Evolutionary conservation across 768 basidiomycete genomes (phyloP), one percentile per base, ranked within the genome.

Genomic region (Phlebiopsis flavidoalba): DNA sequence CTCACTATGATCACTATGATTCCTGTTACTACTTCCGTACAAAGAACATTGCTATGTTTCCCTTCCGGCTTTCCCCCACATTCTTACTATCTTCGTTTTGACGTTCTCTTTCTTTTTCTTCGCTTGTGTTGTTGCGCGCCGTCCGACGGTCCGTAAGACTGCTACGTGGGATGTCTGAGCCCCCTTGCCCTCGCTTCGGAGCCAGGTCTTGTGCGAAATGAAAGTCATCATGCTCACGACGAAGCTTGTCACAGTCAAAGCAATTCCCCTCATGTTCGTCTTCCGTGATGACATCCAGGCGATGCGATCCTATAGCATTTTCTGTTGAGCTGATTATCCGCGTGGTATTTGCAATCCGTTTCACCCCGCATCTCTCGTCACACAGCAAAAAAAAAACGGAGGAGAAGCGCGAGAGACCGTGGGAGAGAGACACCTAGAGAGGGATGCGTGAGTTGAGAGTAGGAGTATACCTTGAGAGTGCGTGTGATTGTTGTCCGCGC

Each of bases 171-270:
- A 54, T 61, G 10, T 53, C 58, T 56, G 48, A 52, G 40, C 60
- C 63, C 36, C 64, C 67, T 51, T 69, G 54, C 73, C 60, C 57
- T 78, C 75, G 24, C 79, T 79, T n/a, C n/a, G n/a, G n/a, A 21
- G 87, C 81, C 54, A 98, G 70, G 58, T 92, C 88, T 66, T 86
- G 79, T 1, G 95, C 95, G 65, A 93, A 85, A 72, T 98, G 95
- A 71, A 85, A 97, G 73, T 97, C 95, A 37, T 84, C 80, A 66
- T 98, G 95, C 69, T 97, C 95, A 71, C 81, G 65, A 57, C 77
- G 78, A 58, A 83, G 68, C 61, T 72, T 72, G 6, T 72, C 75
- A n/a, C n/a, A n/a, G n/a, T n/a, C 40, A 87, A 65, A 19, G 76
- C 66, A n/a, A n/a, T n/a, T 67, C 68, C 59, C 73, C 66, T 63